Conservation (phyloP, 441 rosid species). For the Adansonia gregorii region DNA sequence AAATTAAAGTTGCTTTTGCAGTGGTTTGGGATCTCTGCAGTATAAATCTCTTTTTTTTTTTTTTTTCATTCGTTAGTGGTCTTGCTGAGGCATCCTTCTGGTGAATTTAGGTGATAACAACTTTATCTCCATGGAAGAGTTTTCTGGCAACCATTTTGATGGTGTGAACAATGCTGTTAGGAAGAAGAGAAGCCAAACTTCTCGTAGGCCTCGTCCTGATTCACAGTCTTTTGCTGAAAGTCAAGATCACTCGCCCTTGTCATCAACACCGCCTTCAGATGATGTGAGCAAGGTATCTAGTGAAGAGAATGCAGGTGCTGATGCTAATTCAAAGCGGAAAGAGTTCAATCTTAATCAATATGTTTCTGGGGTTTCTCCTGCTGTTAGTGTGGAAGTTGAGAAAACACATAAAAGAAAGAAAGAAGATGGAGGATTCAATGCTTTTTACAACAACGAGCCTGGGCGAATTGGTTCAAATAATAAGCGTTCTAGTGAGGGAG, state of each 20-base stretch:
- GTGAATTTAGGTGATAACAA: slow-evolving; percentile 20
- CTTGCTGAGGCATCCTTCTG: slow-evolving; percentile 19
- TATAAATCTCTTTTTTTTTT: background rate
- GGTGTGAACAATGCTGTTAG: slow-evolving; percentile 49
- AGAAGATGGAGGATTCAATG: slow-evolving; percentile 44
- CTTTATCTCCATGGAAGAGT: slow-evolving; percentile 57
- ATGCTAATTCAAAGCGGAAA: slow-evolving; percentile 59
- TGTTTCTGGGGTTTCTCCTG: slow-evolving; percentile 51
- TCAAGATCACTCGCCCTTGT: slow-evolving; percentile 41
- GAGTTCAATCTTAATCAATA: slow-evolving; percentile 75
- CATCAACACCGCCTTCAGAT: slow-evolving; percentile 50
- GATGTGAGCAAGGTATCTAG: slow-evolving; percentile 60
- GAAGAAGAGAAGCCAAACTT: slow-evolving; percentile 70
- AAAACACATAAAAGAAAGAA: slow-evolving; percentile 35
- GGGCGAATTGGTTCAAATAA: slow-evolving; percentile 41
- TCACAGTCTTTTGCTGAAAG: slow-evolving; percentile 41
- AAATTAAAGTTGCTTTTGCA: slow-evolving; percentile 8
- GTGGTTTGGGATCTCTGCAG: slow-evolving; percentile 6
- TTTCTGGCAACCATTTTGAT: slow-evolving; percentile 39
- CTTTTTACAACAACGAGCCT: slow-evolving; percentile 35
- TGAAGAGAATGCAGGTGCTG: slow-evolving; percentile 62
- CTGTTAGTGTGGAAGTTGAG: slow-evolving; percentile 36
- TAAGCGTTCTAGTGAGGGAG: slow-evolving; percentile 70
- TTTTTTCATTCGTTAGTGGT: slow-evolving; percentile 16
- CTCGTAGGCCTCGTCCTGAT: slow-evolving; percentile 74